Evolutionary conservation across 495 filamentous ascomycete species (phyloP), one percentile per base, ranked within the genome.

Genomic region (Penicillium pulvis): DNA sequence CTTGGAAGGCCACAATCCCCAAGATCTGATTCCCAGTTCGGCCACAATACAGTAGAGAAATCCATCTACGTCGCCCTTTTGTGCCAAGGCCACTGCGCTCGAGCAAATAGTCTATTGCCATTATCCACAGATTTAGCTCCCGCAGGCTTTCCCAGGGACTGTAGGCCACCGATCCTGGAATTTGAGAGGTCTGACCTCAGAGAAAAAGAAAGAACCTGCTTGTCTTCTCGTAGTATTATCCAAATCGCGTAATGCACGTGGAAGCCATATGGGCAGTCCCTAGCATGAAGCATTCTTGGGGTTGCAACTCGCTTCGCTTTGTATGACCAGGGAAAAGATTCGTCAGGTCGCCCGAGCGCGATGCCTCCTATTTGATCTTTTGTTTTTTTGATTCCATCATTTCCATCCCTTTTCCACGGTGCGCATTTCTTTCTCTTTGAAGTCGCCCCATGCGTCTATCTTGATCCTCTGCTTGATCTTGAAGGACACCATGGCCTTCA

Each of bases 181-280:
- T 16, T 24, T 2, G 44, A 26, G 6, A 47, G 44, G 44, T 16
- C 44, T 26, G 44, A 47, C 14, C 42, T 19, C 16, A 1, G n/a
- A 10, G 8, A 45, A 45, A 23, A 11, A 23, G 33, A 36, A 23
- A 14, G 9, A 36, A 36, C 9, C 16, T 3, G 39, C 39, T 17
- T 41, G 16, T 41, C n/a, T 7, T 17, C 39, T 41, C 39, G 12
- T 41, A 12, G 24, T 47, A 26, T 24, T 24, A 47, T 47, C 44
- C 20, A 55, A 53, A 46, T 57, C 24, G 33, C 12, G 23, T 9
- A 33, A 48, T 47, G 49, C 67, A 70, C 65, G 67, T 70, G 67
- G 67, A 57, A 14, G 65, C 67, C 67, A 70, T 66, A 65, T 66
- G 67, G 64, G 28, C 43, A 48, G 6, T 24, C 57, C 62, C 62